Percentiles rank a stretch among this genome's conserved stretches.
Conservation (phyloP, 345 rosid genomes). For the Erodium maritimum region DNA sequence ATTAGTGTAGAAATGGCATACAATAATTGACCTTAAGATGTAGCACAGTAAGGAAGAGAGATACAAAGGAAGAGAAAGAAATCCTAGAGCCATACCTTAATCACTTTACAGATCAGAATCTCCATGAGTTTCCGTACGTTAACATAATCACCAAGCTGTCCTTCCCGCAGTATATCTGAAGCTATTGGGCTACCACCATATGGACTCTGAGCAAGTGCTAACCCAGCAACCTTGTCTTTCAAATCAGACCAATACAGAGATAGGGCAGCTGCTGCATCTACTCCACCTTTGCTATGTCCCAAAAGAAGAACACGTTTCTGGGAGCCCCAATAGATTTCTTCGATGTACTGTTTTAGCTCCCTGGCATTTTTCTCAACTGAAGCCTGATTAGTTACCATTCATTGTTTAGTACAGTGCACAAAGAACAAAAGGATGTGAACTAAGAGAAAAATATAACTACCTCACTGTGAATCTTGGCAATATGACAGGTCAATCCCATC, state of each 20-base stretch:
- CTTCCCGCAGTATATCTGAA: constrained; percentile 82
- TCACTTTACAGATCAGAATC: constrained; percentile 77
- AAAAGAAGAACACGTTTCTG: constrained; percentile 80
- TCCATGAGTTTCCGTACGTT: constrained; percentile 76
- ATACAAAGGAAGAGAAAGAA: neutral
- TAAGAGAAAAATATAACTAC: constrained; percentile 21
- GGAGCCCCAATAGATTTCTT: constrained; percentile 95
- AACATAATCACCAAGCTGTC: constrained; percentile 93
- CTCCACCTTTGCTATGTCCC: constrained; percentile 99
- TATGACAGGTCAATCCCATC: constrained; percentile 87
- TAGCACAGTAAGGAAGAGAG: no score
- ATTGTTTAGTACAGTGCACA: constrained; percentile 15
- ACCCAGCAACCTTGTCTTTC: constrained; percentile 88
- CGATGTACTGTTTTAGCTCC: constrained; percentile 87
- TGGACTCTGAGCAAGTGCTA: constrained; percentile 85
- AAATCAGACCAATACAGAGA: constrained; percentile 91
- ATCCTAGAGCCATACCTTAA: constrained; percentile 42
- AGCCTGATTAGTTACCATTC: constrained; percentile 40
- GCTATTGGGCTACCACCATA: constrained; percentile 96
- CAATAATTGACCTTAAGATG: no score
- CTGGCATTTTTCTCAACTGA: constrained; percentile 95
- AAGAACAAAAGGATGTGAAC: constrained; percentile 3
- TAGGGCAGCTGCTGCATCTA: constrained; percentile 91
- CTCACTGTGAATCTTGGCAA: constrained; percentile 98
- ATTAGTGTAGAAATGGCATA: no score